Conservation (phyloP, 2,329 filamentous ascomycete species). For the Cladophialophora immunda region DNA sequence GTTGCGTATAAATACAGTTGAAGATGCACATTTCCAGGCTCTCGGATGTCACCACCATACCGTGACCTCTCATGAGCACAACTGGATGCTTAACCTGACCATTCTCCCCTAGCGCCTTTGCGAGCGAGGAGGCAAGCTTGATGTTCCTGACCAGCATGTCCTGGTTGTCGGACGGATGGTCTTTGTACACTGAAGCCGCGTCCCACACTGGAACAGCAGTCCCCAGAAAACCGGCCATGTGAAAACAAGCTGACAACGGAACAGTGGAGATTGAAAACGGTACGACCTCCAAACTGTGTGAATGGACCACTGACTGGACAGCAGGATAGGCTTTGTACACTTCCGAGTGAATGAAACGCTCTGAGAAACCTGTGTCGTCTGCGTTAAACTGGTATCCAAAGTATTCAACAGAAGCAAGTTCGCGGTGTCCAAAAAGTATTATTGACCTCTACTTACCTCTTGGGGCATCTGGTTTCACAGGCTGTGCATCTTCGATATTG, state of each 20-base stretch:
- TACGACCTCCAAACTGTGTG: constrained; percentile 8
- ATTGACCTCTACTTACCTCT: constrained; percentile 1
- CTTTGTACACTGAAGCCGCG: constrained; percentile 13
- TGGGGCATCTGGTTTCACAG: constrained; percentile 11
- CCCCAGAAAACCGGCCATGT: constrained; percentile 18
- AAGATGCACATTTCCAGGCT: constrained; percentile 20
- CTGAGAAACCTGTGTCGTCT: constrained; percentile 10
- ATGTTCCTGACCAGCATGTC: constrained; percentile 16
- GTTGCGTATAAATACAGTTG: constrained; percentile 15
- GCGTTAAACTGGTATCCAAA: not conserved
- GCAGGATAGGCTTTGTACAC: constrained; percentile 16
- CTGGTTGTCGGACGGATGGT: constrained; percentile 15
- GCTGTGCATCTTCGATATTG: constrained; percentile 13
- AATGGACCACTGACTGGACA: constrained; percentile 18
- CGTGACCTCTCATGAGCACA: constrained; percentile 22
- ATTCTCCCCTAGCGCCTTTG: constrained; percentile 4
- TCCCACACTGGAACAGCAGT: constrained; percentile 17
- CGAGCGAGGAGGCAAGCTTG: constrained; percentile 14
- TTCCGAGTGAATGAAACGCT: constrained; percentile 18
- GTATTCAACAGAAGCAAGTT: not conserved
- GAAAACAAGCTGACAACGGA: constrained; percentile 10
- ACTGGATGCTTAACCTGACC: constrained; percentile 16
- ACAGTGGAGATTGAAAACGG: constrained; percentile 14
- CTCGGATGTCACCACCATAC: constrained; percentile 15
- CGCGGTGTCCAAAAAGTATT: not conserved